phyloP scores from a whole-genome alignment of 2,329 filamentous ascomycete species.

The Botryotinia calthae region DNA sequence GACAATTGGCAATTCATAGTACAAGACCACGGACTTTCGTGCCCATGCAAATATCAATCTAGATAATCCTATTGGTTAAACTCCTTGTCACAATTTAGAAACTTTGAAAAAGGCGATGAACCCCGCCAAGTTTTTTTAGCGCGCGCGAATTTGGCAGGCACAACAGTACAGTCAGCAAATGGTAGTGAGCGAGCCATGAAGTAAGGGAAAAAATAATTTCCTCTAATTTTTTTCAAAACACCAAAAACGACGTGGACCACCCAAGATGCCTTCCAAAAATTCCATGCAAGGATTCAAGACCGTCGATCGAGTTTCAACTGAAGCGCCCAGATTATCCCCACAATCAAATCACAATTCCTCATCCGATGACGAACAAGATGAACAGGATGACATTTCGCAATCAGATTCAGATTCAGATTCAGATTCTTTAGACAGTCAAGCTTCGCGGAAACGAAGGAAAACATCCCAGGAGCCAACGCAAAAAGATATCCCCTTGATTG shows the following conservation, averaged over 20 bases:
- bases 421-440: constrained; percentile 37
- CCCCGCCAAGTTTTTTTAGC: neutral
- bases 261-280: constrained; percentile 13
- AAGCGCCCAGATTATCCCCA: constrained; percentile 10
- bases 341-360: constrained; percentile 16
- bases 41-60: neutral
- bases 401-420: constrained; percentile 24
- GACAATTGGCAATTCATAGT: neutral
- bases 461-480: constrained; percentile 27
- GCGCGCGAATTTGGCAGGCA: constrained; percentile 15
- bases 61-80: neutral
- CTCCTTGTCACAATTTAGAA: neutral
- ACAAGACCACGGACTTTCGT: neutral
- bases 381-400: constrained; percentile 2
- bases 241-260: neutral
- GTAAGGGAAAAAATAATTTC: constrained; percentile 8
- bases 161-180: constrained; percentile 17
- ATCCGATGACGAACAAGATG: constrained; percentile 9
- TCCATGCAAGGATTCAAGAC: neutral
- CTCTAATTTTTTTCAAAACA: neutral
- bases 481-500: constrained; percentile 25
- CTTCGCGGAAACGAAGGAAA: constrained; percentile 37
- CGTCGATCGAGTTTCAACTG: constrained; percentile 14
- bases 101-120: neutral
- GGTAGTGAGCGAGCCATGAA: neutral